Conservation (phyloP, 2,329 filamentous ascomycete genomes). For the Elsinoe arachidis region DNA sequence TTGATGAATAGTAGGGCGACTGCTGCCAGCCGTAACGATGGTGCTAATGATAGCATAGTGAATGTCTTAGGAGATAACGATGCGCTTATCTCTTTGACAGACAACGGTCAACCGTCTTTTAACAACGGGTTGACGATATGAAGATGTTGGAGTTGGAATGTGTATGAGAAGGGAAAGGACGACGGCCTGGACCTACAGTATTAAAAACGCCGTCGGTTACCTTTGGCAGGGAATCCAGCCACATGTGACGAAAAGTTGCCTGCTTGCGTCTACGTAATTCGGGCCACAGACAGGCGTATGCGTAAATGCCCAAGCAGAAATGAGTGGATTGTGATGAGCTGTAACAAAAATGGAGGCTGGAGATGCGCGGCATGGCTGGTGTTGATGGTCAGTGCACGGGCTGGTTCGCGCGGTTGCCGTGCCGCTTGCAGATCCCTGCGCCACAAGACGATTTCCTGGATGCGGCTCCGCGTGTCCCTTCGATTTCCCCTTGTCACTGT, state of each 20-base stretch:
- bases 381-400: neutral
- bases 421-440: conserved; percentile 1
- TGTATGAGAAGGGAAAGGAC: neutral
- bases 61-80: conserved; percentile 4
- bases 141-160: conserved; percentile 5
- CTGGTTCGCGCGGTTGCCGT: neutral
- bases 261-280: conserved; percentile 6
- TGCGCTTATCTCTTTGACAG: conserved; percentile 9
- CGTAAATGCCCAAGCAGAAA: neutral
- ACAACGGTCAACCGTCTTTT: neutral
- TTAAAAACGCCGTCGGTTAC: conserved; percentile 12
- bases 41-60: conserved; percentile 7
- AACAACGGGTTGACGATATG: neutral
- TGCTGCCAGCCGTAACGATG: conserved; percentile 28
- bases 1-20: conserved; percentile 32
- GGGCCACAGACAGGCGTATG: neutral
- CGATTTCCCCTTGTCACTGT: too few species aligned
- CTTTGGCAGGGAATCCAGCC: conserved; percentile 10
- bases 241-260: conserved; percentile 4
- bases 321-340: neutral
- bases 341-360: conserved; percentile 1
- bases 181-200: conserved; percentile 4
- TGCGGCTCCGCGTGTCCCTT: conserved; percentile 1
- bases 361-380: conserved; percentile 1
- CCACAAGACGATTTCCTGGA: neutral